Conservation (phyloP, 2,329 filamentous ascomycete genomes). For the Colletotrichum liriopes region DNA sequence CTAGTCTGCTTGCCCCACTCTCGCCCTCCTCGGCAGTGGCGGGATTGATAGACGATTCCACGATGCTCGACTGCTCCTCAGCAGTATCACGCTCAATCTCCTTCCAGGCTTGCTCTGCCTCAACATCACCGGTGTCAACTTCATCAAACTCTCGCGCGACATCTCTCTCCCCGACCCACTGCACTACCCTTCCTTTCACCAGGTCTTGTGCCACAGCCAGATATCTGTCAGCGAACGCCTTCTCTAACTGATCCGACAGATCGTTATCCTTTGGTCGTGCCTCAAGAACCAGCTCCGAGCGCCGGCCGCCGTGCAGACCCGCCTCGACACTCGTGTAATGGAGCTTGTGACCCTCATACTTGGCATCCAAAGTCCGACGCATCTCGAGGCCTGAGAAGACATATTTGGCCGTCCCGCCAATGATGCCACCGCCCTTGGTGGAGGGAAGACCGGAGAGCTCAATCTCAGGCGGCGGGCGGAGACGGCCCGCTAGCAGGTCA, state of each 20-base stretch:
- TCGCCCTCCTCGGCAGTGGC: background rate
- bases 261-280: background rate
- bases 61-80: background rate
- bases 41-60: background rate
- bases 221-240: background rate
- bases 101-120: background rate
- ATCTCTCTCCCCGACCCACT: slow-evolving; percentile 33
- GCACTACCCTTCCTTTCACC: slow-evolving; percentile 17
- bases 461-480: slow-evolving; percentile 56
- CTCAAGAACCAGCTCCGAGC: slow-evolving; percentile 66
- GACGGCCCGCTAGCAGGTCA: slow-evolving; percentile 58
- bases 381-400: slow-evolving; percentile 68
- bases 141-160: background rate
- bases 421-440: slow-evolving; percentile 3
- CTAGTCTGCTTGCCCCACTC: background rate
- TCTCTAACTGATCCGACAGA: background rate
- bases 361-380: slow-evolving; percentile 61
- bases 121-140: background rate
- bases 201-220: slow-evolving; percentile 15
- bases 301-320: slow-evolving; percentile 65
- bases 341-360: slow-evolving; percentile 62
- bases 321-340: slow-evolving; percentile 68
- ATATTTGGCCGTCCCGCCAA: slow-evolving; percentile 42
- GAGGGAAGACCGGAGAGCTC: slow-evolving; percentile 42
- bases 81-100: background rate